Conservation (phyloP, 306 rosid species). For the Potentilla sterilis region DNA sequence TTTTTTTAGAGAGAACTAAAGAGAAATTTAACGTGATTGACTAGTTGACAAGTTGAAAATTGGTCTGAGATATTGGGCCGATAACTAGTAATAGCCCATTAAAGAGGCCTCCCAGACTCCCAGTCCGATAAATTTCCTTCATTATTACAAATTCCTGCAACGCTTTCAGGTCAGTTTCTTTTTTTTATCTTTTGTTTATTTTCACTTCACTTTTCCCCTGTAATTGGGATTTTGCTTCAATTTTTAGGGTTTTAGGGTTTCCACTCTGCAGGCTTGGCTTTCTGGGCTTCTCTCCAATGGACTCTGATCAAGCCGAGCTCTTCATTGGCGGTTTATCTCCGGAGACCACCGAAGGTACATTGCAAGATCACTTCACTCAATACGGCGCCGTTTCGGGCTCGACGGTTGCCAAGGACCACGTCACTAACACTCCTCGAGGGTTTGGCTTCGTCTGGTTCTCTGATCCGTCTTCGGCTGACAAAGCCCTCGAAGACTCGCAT, state of each 20-base stretch:
- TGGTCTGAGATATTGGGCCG: too few species aligned
- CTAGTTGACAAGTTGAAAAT: too few species aligned
- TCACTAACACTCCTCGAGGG: constrained; percentile 60
- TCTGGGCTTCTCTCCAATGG: constrained; percentile 33
- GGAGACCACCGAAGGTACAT: constrained; percentile 48
- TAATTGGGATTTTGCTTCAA: constrained; percentile 31
- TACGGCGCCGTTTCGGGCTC: constrained; percentile 57
- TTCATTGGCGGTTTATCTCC: constrained; percentile 61
- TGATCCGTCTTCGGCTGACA: constrained; percentile 46
- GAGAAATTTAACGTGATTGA: too few species aligned
- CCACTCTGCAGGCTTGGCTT: constrained; percentile 22
- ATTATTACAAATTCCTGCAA: not conserved
- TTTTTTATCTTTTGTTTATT: not conserved
- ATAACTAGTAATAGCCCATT: too few species aligned
- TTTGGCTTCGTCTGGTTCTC: constrained; percentile 75
- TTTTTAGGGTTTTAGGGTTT: constrained; percentile 52
- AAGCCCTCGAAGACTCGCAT: constrained; percentile 56
- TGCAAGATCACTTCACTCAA: constrained; percentile 44
- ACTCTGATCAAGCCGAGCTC: constrained; percentile 52
- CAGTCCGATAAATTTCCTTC: not conserved
- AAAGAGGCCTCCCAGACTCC: too few species aligned
- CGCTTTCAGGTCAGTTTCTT: not conserved
- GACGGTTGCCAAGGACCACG: constrained; percentile 43
- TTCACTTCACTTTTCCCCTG: not conserved
- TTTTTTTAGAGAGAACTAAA: too few species aligned